These are phyloP conservation scores for Trichoderma aggressivum DNA, from an alignment of 2,329 filamentous ascomycete species.

Conservation along the genomic window DNA sequence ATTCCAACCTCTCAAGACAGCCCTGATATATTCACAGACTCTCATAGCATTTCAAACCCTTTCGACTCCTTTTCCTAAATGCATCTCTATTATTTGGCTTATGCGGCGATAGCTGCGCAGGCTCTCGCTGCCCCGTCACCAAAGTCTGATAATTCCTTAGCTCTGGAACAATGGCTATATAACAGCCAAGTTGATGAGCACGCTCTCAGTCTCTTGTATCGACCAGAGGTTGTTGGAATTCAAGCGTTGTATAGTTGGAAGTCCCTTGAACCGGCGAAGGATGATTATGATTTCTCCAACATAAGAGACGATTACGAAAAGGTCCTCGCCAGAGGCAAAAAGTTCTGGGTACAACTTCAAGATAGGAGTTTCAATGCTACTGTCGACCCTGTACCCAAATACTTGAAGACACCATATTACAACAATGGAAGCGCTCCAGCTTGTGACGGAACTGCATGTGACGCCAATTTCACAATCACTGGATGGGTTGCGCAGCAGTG, in stretches of 20 bases:
- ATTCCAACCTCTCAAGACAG: not conserved
- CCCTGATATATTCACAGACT: not conserved
- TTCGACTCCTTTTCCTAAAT: not conserved
- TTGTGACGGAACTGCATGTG: constrained; percentile 22
- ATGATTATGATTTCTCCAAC: not conserved
- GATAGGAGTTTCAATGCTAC: constrained; percentile 20
- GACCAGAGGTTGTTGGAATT: constrained; percentile 18
- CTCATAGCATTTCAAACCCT: not conserved
- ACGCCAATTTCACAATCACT: not conserved
- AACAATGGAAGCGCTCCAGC: constrained; percentile 23
- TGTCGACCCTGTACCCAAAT: constrained; percentile 21
- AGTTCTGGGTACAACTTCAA: constrained; percentile 25
- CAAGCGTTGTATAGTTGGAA: constrained; percentile 22
- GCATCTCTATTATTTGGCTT: not conserved
- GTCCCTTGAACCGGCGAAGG: constrained; percentile 12
- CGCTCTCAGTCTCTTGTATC: constrained; percentile 12
- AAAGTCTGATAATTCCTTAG: not conserved
- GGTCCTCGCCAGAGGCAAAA: constrained; percentile 22
- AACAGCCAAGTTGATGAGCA: constrained; percentile 7
- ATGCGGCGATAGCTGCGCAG: not conserved
- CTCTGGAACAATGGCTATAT: constrained; percentile 11
- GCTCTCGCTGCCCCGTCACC: not conserved
- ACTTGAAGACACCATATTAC: constrained; percentile 21
- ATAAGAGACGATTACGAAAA: constrained; percentile 30
- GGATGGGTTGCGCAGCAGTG: constrained; percentile 7